Evolutionary conservation across 306 rosid genomes (phyloP), one percentile per base, ranked within the genome.

Genomic region (Abrus pulchellus): DNA sequence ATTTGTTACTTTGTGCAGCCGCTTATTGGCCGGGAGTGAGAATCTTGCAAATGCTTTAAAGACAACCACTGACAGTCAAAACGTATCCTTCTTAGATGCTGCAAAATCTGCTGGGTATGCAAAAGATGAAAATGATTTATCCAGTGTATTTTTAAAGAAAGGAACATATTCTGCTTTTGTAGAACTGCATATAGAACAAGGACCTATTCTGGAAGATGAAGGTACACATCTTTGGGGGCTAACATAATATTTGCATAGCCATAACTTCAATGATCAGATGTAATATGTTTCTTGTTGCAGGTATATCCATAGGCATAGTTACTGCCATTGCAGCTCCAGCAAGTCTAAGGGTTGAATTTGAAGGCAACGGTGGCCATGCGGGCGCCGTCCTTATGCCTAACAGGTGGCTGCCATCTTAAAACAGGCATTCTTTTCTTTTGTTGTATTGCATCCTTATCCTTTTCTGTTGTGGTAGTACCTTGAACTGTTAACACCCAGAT

Each of bases 321-420:
- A 90, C 97, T 45, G 99, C 97, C 47, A 93, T 93, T 75, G 99
- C 99, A 62, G 99, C 97, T 55, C 98, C 98, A 5, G 99, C 99
- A 68, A 93, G 98, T 79, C 86, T 91, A 44, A 93, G 81, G 83
- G 97, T 95, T 61, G 94, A 93, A 56, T 93, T 95, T 85, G 96
- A 93, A 88, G 98, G 98, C 76, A 93, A 87, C 12, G 99, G 99
- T 40, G 98, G 99, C 62, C 99, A 95, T 83, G 99, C 97, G 0
- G 97, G 99, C 43, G 96, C 97, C 3, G 98, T 91, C 86, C 92
- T 93, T 60, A 91, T 93, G 98, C 98, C 97, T 83, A 84, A 88
- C 68, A 90, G 99, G 99, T 95, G 79, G 81, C 33, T 53, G 28
- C 53, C 79, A 56, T 78, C 70, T 71, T 75, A 68, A 72, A 50